Percentiles rank a stretch among this genome's conserved stretches.
phyloP scores from a whole-genome alignment of 192 early-diverging fungal species.

The Spizellomyces sp. region DNA sequence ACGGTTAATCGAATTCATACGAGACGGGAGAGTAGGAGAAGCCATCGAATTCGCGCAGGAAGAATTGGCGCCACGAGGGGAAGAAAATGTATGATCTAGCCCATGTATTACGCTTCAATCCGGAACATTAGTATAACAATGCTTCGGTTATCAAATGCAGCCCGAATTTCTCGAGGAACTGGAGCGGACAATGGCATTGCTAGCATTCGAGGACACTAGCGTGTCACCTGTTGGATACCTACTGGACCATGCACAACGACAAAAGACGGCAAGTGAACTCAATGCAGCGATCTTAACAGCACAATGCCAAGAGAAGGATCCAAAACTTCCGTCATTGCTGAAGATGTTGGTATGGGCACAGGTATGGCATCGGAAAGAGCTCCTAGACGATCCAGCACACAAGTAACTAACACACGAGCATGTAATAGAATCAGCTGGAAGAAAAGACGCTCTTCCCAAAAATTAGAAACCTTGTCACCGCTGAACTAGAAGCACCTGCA shows the following conservation, averaged over 20 bases:
- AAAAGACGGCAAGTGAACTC: conserved; percentile 91
- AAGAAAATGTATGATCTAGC: conserved; percentile 77
- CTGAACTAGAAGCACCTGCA: conserved; percentile 58
- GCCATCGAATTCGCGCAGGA: conserved; percentile 97
- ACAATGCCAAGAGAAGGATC: conserved; percentile 91
- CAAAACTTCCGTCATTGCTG: conserved; percentile 87
- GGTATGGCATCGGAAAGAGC: conserved; percentile 32
- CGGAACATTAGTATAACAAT: too few relatives aligned
- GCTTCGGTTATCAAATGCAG: conserved; percentile 37
- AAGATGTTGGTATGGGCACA: conserved; percentile 95
- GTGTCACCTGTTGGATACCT: conserved; percentile 82
- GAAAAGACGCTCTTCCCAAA: conserved; percentile 82
- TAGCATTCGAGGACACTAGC: conserved; percentile 82
- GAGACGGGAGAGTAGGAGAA: conserved; percentile 73
- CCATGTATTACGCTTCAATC: too few relatives aligned
- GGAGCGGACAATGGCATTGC: conserved; percentile 93
- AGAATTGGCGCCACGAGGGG: conserved; percentile 95
- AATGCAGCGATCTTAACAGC: conserved; percentile 90
- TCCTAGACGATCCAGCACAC: not conserved
- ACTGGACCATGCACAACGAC: conserved; percentile 84
- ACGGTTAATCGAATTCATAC: conserved; percentile 93
- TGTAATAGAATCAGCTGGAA: conserved; percentile 70
- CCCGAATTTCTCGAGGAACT: conserved; percentile 95
- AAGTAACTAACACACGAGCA: not conserved
- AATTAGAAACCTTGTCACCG: conserved; percentile 82